Conservation (phyloP, 1,284 basidiomycete species). For the Naganishia sp. region DNA sequence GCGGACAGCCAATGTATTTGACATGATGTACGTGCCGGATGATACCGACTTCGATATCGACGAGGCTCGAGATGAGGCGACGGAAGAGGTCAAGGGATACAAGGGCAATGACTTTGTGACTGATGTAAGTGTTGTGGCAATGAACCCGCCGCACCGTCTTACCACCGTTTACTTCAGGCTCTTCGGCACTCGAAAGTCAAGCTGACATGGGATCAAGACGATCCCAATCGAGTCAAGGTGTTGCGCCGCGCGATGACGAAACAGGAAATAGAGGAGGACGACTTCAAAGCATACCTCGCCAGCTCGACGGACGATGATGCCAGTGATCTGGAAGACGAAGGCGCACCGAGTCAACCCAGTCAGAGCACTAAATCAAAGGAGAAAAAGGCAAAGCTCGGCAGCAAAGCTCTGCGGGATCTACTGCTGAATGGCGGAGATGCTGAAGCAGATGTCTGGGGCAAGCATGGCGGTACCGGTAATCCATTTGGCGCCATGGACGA, state of each 20-base stretch:
- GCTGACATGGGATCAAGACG: constrained; percentile 98
- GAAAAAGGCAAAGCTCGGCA: constrained; percentile 50
- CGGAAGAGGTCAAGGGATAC: constrained; percentile 67
- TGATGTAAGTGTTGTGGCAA: constrained; percentile 63
- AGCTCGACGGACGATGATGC: constrained; percentile 63
- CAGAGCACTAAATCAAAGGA: constrained; percentile 21
- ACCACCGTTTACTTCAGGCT: constrained; percentile 61
- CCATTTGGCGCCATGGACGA: constrained; percentile 39
- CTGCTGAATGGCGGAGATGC: constrained; percentile 68
- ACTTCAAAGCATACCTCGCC: constrained; percentile 82
- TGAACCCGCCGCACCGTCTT: neutral
- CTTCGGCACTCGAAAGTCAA: constrained; percentile 98
- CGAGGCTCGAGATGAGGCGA: constrained; percentile 75
- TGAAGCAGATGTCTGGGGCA: constrained; percentile 69
- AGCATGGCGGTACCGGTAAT: constrained; percentile 45
- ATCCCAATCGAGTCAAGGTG: constrained; percentile 79
- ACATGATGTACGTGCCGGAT: constrained; percentile 90
- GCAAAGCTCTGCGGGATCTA: constrained; percentile 67
- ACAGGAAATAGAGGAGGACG: constrained; percentile 83
- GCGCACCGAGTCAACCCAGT: constrained; percentile 53
- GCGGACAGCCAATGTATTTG: constrained; percentile 93
- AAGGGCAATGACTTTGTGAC: constrained; percentile 90
- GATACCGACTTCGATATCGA: constrained; percentile 87
- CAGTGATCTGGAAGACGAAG: constrained; percentile 55
- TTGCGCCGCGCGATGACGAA: constrained; percentile 75